phyloP scores from a whole-genome alignment of 129 eudicot species.

The Deinandra increscens region DNA sequence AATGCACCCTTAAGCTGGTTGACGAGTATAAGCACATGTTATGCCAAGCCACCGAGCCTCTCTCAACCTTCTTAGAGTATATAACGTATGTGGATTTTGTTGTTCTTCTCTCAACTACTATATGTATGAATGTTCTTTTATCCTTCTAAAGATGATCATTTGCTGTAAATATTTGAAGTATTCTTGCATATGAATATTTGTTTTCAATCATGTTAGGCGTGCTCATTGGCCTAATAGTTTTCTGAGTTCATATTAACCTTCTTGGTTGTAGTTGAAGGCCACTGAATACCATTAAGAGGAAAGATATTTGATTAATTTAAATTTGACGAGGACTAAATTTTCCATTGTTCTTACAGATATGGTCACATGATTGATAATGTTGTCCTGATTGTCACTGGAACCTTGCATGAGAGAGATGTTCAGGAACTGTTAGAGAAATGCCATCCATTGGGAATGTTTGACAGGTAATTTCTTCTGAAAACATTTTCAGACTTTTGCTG shows the following conservation, averaged over 20 bases:
- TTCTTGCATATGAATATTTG: not conserved
- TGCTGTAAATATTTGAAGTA: not conserved
- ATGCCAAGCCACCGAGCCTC: conserved; percentile 86
- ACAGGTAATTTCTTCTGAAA: conserved; percentile 46
- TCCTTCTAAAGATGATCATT: not conserved
- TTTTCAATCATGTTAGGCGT: not conserved
- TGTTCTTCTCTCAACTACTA: conserved; percentile 3
- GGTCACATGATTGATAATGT: conserved; percentile 99
- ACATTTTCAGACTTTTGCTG: not conserved
- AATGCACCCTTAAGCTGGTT: conserved; percentile 90
- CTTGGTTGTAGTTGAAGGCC: conserved; percentile 6
- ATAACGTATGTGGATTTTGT: conserved; percentile 49
- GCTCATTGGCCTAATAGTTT: not conserved
- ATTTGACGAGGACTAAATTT: not conserved
- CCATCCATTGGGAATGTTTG: conserved; percentile 97
- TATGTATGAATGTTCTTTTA: not conserved
- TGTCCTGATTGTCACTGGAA: conserved; percentile 93
- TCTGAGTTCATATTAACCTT: not conserved
- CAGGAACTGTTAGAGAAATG: conserved; percentile 92
- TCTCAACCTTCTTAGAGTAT: conserved; percentile 83
- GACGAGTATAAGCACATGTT: conserved; percentile 85
- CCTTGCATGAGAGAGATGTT: conserved; percentile 95
- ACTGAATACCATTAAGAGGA: not conserved
- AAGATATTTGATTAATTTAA: not conserved
- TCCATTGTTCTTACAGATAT: conserved; percentile 42